phyloP scores from a whole-genome alignment of 2,329 filamentous ascomycete species.

The Seiridium cupressi region DNA sequence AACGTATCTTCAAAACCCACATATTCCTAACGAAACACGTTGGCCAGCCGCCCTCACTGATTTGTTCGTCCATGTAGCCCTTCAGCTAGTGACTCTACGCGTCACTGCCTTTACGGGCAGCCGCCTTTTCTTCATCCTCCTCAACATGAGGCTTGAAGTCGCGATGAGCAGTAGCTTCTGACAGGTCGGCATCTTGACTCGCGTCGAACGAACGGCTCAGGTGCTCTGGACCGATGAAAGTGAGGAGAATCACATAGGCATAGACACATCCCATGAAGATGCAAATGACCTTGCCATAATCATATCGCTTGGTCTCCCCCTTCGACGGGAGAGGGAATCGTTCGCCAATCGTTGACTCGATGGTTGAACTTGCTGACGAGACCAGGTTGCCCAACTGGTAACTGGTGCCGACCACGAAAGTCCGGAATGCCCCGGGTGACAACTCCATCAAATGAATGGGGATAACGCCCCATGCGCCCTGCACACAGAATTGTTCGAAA shows the following conservation, averaged over 20 bases:
- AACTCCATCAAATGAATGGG: slow-evolving; percentile 78
- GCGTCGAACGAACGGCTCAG: slow-evolving; percentile 50
- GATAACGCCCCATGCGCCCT: slow-evolving; percentile 75
- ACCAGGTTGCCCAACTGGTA: slow-evolving; percentile 80
- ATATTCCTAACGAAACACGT: no score
- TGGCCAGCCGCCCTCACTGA: no score
- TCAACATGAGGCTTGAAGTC: slow-evolving; percentile 16
- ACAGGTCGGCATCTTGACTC: slow-evolving; percentile 44
- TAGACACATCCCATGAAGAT: slow-evolving; percentile 91
- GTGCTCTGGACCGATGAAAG: slow-evolving; percentile 60
- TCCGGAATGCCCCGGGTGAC: slow-evolving; percentile 68
- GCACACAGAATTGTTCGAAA: slow-evolving; percentile 78
- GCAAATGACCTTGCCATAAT: slow-evolving; percentile 82
- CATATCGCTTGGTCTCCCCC: slow-evolving; percentile 51
- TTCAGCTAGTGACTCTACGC: not conserved
- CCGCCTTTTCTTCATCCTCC: slow-evolving; percentile 26
- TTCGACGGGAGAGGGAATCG: slow-evolving; percentile 66
- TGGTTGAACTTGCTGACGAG: slow-evolving; percentile 68
- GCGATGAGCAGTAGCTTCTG: slow-evolving; percentile 37
- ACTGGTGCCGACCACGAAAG: slow-evolving; percentile 70
- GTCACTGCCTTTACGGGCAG: slow-evolving; percentile 10
- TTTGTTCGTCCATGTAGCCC: no score
- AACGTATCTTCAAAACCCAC: no score
- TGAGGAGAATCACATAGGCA: slow-evolving; percentile 58
- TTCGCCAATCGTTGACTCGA: slow-evolving; percentile 74